Conservation (phyloP, 2,329 filamentous ascomycete species). For the Colletotrichum sp. region DNA sequence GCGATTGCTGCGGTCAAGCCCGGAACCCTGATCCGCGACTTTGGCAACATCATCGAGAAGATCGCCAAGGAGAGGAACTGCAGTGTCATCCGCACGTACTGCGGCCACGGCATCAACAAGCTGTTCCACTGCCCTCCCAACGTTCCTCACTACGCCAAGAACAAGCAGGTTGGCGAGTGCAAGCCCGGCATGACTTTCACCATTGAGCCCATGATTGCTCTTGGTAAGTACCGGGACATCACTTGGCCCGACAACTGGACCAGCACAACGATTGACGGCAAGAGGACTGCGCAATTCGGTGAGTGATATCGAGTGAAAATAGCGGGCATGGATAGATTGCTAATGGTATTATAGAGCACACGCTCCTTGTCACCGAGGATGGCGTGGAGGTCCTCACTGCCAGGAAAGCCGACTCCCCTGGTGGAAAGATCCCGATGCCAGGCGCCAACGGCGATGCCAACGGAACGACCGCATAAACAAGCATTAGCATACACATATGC, state of each 20-base stretch:
- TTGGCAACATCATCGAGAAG: conserved; percentile 95
- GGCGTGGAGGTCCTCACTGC: conserved; percentile 85
- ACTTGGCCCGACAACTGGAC: conserved; percentile 99
- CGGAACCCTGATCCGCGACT: conserved; percentile 89
- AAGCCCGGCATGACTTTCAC: conserved; percentile 99
- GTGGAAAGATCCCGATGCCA: conserved; percentile 71
- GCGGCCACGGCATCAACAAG: conserved; percentile 92
- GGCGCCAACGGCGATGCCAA: conserved; percentile 20
- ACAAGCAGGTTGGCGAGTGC: conserved; percentile 93
- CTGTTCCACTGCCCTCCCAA: conserved; percentile 95
- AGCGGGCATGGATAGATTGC: background rate
- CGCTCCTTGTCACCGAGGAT: conserved; percentile 80
- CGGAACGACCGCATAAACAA: conserved; percentile 10
- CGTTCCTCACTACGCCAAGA: conserved; percentile 97
- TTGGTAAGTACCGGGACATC: conserved; percentile 89
- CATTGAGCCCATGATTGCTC: conserved; percentile 97
- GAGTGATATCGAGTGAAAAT: conserved; percentile 46
- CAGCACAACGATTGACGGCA: conserved; percentile 89
- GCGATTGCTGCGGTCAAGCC: conserved; percentile 93
- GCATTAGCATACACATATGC: background rate
- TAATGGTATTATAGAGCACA: conserved; percentile 67
- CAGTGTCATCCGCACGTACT: conserved; percentile 94
- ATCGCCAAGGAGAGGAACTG: conserved; percentile 85
- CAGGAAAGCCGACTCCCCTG: conserved; percentile 73
- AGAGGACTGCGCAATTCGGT: conserved; percentile 92